Evolutionary conservation across 345 rosid genomes (phyloP), one percentile per base, ranked within the genome.

Genomic region (Anacardium occidentale): DNA sequence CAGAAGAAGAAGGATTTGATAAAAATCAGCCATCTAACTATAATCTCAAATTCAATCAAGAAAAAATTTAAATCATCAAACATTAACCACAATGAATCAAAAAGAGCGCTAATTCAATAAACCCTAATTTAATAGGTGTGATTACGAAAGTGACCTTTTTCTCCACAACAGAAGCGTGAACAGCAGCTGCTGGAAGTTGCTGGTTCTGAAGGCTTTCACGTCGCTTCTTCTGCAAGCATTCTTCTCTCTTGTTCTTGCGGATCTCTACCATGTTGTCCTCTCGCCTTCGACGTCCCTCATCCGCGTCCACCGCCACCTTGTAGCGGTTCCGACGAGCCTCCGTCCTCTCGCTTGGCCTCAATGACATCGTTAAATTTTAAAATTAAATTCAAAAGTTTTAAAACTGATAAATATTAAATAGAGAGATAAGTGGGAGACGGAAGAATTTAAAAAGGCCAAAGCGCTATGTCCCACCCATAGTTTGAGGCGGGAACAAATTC

Each of bases 191-290:
- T 20, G 86, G 76, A 48, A 79, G 65, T 24, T 72, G 76, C 77
- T 84, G 93, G 12, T 88, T 75, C 70, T 85, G 94, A 17, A 92
- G 80, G 26, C 91, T 94, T 62, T 92, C 98, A 2, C 98, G 94
- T 15, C 98, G 84, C 80, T 92, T 92, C 86, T 92, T 92, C 77
- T 83, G 88, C 70, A 92, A 80, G 87, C 92, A 89, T 81, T 92
- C 98, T 70, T 92, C 98, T 58, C 96, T 80, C 60, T 87, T 86
- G 58, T 50, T 92, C 85, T 92, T 92, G 21, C 98, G 86, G 91
- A 92, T 92, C 92, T 92, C 98, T 58, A 92, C 96, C 96, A 92
- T 84, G 79, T 89, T 87, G 66, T 92, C 98, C 79, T 92, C 98
- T 63, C 98, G 78, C 75, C 97, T 83, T 80, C 97, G 83, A 26